Evolutionary conservation across 106 monocot genomes (phyloP).

Genomic region (Alisma plantagoaquatica): DNA sequence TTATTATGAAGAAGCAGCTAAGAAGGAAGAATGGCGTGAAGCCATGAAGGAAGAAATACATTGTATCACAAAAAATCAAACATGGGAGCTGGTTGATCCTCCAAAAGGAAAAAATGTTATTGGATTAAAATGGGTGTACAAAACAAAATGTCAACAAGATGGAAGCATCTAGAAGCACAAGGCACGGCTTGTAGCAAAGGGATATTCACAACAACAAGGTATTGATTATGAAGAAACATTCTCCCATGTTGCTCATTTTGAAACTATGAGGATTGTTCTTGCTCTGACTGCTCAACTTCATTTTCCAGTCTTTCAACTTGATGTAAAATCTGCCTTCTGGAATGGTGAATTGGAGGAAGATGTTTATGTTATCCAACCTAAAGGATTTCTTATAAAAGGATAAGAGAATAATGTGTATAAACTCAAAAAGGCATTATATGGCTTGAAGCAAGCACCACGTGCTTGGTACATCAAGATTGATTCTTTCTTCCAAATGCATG

Average conservation of each 20-base stretch:
- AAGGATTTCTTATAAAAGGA: neutral
- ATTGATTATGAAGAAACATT: neutral
- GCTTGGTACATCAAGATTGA: neutral
- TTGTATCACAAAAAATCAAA: neutral
- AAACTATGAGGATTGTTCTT: neutral
- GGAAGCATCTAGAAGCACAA: neutral
- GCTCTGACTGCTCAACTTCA: neutral
- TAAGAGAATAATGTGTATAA: conserved; percentile 1
- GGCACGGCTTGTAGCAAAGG: neutral
- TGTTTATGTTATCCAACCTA: neutral
- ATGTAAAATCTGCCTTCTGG: neutral
- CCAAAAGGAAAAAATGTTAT: neutral
- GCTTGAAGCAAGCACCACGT: neutral
- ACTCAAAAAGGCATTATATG: neutral
- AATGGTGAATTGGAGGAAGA: neutral
- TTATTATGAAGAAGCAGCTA: neutral
- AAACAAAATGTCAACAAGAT: neutral
- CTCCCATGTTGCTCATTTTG: neutral
- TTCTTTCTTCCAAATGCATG: neutral
- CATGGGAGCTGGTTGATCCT: neutral
- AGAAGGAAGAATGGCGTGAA: neutral
- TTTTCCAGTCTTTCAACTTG: neutral
- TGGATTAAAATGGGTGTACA: neutral
- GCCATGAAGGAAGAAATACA: neutral
- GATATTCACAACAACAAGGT: neutral